phyloP scores from a whole-genome alignment of 2,329 filamentous ascomycete species.

The Microdochium nivale region DNA sequence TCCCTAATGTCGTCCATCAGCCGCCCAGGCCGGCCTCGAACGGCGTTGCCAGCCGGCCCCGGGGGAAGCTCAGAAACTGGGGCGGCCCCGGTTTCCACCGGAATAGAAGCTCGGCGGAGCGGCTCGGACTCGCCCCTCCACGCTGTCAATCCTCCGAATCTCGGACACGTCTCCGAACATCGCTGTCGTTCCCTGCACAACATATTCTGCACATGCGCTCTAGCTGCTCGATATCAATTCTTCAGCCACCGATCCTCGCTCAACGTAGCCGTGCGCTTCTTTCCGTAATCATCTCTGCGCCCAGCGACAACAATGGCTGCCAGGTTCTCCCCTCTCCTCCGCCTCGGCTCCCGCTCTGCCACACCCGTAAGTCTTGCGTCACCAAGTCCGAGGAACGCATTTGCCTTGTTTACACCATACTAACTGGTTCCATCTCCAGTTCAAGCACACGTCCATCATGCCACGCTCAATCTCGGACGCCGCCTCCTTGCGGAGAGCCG shows the following conservation, averaged over 20 bases:
- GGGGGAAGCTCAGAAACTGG: no score
- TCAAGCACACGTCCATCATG: constrained; percentile 14
- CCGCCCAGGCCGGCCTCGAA: no score
- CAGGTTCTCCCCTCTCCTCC: neutral
- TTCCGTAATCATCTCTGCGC: neutral
- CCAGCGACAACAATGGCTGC: neutral
- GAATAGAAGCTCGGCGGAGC: no score
- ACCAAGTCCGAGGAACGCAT: neutral
- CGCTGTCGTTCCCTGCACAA: no score
- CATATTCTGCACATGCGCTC: no score
- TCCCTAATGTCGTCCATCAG: no score
- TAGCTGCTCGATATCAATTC: neutral
- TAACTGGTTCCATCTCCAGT: neutral
- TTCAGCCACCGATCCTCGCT: neutral
- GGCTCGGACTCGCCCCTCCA: no score
- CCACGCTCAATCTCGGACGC: constrained; percentile 29
- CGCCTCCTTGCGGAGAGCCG: constrained; percentile 42
- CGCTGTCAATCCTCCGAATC: no score
- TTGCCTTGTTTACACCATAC: neutral
- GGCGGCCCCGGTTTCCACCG: no score
- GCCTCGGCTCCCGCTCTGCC: neutral
- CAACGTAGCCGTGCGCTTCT: neutral
- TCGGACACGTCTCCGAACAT: no score
- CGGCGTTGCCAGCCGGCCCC: no score
- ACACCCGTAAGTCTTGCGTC: neutral